Conservation (phyloP, 257 asterid species). For the Plantago ovata region DNA sequence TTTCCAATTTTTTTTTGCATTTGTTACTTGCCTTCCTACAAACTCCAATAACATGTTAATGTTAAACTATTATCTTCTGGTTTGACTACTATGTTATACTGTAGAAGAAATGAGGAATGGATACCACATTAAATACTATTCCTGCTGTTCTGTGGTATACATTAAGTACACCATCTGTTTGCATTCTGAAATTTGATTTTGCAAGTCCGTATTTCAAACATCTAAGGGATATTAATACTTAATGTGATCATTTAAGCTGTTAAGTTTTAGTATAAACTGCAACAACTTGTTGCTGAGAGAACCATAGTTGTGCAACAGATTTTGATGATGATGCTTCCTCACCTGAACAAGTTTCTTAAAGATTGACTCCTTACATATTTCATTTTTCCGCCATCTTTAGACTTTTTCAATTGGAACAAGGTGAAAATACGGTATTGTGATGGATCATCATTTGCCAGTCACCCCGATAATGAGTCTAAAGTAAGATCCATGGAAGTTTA, state of each 20-base stretch:
- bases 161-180: not conserved
- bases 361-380: conserved; percentile 13
- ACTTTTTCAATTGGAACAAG: conserved; percentile 89
- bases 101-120: too few species aligned
- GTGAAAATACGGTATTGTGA: conserved; percentile 88
- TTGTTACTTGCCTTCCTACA: not conserved
- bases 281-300: not conserved
- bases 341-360: not conserved
- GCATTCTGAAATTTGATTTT: not conserved
- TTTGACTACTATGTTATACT: too few species aligned
- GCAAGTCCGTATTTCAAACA: not conserved
- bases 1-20: not conserved
- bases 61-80: too few species aligned
- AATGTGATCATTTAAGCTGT: not conserved
- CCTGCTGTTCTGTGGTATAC: too few species aligned
- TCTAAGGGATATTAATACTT: too few species aligned
- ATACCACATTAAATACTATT: too few species aligned
- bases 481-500: conserved; percentile 41
- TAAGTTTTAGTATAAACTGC: conserved; percentile 4
- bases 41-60: too few species aligned
- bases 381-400: conserved; percentile 36
- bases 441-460: conserved; percentile 87
- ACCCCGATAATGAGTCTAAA: conserved; percentile 61
- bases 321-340: conserved; percentile 7
- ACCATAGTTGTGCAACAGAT: not conserved